Evolutionary conservation across 352 stramenopile genomes (phyloP).

Genomic region (Globisporangium nagaii): DNA sequence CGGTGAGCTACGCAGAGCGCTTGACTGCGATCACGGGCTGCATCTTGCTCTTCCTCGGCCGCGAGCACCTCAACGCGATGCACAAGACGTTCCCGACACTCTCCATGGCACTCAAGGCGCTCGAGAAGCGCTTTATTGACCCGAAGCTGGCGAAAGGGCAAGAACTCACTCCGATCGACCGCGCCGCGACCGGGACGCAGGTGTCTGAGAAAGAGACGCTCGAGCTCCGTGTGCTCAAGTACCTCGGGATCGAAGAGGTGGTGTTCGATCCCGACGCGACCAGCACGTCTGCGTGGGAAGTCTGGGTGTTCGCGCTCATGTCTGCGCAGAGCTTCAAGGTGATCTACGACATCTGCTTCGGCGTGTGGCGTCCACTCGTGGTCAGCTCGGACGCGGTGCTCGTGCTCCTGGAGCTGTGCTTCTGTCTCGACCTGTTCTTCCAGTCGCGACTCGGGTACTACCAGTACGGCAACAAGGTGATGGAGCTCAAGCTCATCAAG

Average conservation of each 20-base stretch:
- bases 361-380: neutral
- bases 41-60: constrained; percentile 48
- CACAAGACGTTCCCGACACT: constrained; percentile 55
- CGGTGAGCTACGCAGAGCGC: constrained; percentile 48
- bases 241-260: constrained; percentile 24
- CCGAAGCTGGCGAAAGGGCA: constrained; percentile 38
- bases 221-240: constrained; percentile 22
- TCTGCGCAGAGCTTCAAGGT: constrained; percentile 31
- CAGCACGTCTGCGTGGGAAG: constrained; percentile 21
- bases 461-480: constrained; percentile 66
- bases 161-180: constrained; percentile 1
- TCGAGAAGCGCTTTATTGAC: constrained; percentile 44
- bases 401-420: constrained; percentile 36
- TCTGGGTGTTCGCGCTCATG: constrained; percentile 21
- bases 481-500: constrained; percentile 34
- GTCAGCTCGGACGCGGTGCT: constrained; percentile 16
- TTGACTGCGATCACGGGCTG: constrained; percentile 55
- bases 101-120: constrained; percentile 53
- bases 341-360: constrained; percentile 26
- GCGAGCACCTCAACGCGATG: constrained; percentile 47
- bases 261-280: constrained; percentile 38
- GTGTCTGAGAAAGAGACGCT: constrained; percentile 14
- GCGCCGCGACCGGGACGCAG: neutral
- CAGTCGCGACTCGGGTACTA: constrained; percentile 47
- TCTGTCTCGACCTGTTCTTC: constrained; percentile 43